phyloP scores from a whole-genome alignment of 495 filamentous ascomycete genomes.

The Podospora conica region DNA sequence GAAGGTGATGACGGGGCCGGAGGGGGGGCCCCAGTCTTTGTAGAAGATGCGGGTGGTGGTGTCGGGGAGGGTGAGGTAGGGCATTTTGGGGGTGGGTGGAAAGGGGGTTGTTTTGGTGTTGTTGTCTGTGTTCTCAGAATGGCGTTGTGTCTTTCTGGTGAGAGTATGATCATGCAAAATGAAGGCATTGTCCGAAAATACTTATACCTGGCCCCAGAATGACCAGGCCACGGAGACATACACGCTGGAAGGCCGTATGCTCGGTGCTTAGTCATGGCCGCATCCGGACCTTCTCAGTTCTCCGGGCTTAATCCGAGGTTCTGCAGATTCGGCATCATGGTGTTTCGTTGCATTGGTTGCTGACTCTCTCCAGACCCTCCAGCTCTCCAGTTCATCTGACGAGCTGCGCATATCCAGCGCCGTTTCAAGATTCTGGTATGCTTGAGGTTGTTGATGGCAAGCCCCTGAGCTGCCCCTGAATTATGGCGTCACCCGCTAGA shows the following conservation, averaged over 20 bases:
- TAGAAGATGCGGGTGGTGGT: constrained; percentile 34
- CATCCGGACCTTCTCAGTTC: not conserved
- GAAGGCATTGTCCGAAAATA: not conserved
- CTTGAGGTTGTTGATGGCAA: too few relatives aligned
- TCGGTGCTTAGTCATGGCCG: not conserved
- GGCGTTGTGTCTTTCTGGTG: too few relatives aligned
- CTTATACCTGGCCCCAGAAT: not conserved
- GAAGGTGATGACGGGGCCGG: constrained; percentile 29
- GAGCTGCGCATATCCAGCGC: not conserved
- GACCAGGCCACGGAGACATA: not conserved
- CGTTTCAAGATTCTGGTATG: too few relatives aligned
- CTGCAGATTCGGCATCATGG: not conserved
- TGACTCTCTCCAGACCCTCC: not conserved
- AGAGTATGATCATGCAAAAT: not conserved
- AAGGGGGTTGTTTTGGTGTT: too few relatives aligned
- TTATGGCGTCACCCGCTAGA: too few relatives aligned
- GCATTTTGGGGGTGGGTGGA: constrained; percentile 19
- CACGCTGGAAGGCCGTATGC: too few relatives aligned
- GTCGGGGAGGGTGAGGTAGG: constrained; percentile 25
- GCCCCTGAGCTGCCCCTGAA: too few relatives aligned
- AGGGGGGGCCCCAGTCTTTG: constrained; percentile 37
- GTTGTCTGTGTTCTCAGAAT: not conserved
- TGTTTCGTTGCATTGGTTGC: not conserved
- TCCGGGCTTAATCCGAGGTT: not conserved
- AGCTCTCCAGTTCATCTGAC: not conserved